Percentiles rank a stretch among this genome's conserved stretches.
These are phyloP conservation scores for Mucor irregularis DNA, from an alignment of 371 early-diverging fungal genomes.

Conservation along the genomic window DNA sequence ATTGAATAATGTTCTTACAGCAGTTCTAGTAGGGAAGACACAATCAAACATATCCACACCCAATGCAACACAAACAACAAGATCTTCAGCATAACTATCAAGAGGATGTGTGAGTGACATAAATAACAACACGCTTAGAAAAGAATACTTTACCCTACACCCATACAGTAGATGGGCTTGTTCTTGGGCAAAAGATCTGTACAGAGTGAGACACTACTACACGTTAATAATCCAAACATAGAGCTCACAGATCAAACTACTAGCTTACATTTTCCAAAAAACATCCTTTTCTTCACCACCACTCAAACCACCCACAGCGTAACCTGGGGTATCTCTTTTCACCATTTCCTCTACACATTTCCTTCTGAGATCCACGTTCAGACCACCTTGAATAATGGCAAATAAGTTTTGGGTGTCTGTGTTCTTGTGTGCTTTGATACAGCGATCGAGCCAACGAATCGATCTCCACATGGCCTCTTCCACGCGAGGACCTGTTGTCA, in stretches of 20 bases:
- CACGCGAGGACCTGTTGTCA: slow-evolving; percentile 80
- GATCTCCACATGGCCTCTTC: slow-evolving; percentile 95
- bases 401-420: slow-evolving; percentile 86
- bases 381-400: slow-evolving; percentile 96
- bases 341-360: slow-evolving; percentile 86
- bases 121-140: not conserved
- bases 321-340: slow-evolving; percentile 87
- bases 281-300: slow-evolving; percentile 95
- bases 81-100: slow-evolving; percentile 89
- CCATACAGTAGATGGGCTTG: slow-evolving; percentile 97
- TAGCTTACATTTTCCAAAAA: slow-evolving; percentile 81
- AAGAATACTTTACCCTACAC: slow-evolving; percentile 79
- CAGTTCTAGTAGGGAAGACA: slow-evolving; percentile 97
- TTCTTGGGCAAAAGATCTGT: slow-evolving; percentile 82
- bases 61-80: slow-evolving; percentile 91
- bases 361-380: slow-evolving; percentile 74
- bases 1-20: slow-evolving; percentile 49
- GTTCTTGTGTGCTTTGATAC: slow-evolving; percentile 79
- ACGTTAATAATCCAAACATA: not conserved
- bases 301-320: slow-evolving; percentile 95
- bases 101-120: slow-evolving; percentile 50
- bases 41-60: slow-evolving; percentile 98
- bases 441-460: slow-evolving; percentile 95
- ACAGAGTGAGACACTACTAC: slow-evolving; percentile 69
- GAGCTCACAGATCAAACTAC: not conserved